Base-by-base conservation (phyloP, 2,329 filamentous ascomycete species). In the Alternaria hordeiaustralica region DNA sequence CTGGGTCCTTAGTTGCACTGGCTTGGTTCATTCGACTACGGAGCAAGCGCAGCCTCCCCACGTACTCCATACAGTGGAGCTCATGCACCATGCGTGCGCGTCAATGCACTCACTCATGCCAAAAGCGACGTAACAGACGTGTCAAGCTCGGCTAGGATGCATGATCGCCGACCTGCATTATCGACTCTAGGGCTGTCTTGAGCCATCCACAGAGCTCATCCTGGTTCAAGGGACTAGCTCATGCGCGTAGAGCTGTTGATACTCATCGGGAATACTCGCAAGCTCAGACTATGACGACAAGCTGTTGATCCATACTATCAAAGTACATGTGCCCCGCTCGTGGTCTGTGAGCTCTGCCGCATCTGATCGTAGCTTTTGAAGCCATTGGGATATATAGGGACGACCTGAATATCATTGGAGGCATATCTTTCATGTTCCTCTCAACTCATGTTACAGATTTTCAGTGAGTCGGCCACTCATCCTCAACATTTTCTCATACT, bases 361-460 rank as follows among this genome's bases (percentile, higher is more conserved):
- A 58, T 64, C n/a, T 21, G 53, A 61, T 45, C 18, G 41, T 64
- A 60, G 49, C 59, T 43, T 49, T 43, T 49, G 51, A 46, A 28
- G 21, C 18, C 54, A 25, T 60, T 12, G 51, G 59, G 26, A 30
- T 65, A 57, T 68, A 65, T 58, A 59, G 47, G 28, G 56, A 63
- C 30, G 23, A 12, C 18, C 50, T 36, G 57, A 61, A 28, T 46
- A 45, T 50, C 41, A 55, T 21, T 12, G 47, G 46, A 23, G 20
- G 53, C 51, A 57, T 47, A 36, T 50, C 41, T 15, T 46, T 57
- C 46, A 23, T 60, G 33, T 23, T 21, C 30, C 30, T 61, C 63
- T 69, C 69, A 71, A 53, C 30, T 33, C 51, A 73, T 73, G 69
- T 66, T 71, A 63, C 65, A 68, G 45, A 63, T 73, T 50, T 66